A percentile compares a stretch with the other conserved stretches of the same genome.
Conservation (phyloP, 2,329 filamentous ascomycete genomes). For the Calonectria naviculata region DNA sequence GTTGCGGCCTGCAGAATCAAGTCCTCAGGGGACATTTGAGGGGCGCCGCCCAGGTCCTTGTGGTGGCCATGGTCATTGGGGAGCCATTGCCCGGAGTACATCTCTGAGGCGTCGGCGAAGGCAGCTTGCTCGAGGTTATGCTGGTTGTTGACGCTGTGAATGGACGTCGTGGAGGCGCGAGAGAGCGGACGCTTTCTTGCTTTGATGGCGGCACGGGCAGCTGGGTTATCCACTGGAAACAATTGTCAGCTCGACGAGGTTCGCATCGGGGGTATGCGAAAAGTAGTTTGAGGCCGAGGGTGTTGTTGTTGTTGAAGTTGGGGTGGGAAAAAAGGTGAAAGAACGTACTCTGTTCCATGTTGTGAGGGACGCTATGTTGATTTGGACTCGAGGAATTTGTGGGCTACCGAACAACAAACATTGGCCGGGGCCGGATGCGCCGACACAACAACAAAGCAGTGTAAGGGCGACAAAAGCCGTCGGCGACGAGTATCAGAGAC, state of each 20-base stretch:
- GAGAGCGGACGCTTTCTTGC: conserved; percentile 64
- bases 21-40: conserved; percentile 67
- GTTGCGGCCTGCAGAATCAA: conserved; percentile 68
- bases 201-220: conserved; percentile 49
- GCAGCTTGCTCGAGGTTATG: conserved; percentile 60
- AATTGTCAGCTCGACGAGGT: conserved; percentile 30
- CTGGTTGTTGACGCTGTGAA: conserved; percentile 65
- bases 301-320: conserved; percentile 25
- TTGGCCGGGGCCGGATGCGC: conserved; percentile 47
- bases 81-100: conserved; percentile 64
- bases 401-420: conserved; percentile 53
- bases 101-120: conserved; percentile 55
- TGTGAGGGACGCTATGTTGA: conserved; percentile 43
- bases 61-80: conserved; percentile 55
- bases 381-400: conserved; percentile 42
- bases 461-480: conserved; percentile 23
- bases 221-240: conserved; percentile 41
- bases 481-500: conserved; percentile 23
- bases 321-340: conserved; percentile 29
- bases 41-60: conserved; percentile 54
- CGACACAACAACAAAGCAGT: conserved; percentile 40
- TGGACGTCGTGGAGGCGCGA: conserved; percentile 66
- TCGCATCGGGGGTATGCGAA: conserved; percentile 21
- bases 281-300: conserved; percentile 8
- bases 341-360: conserved; percentile 52